Evolutionary conservation across 1,139 yeast genomes (phyloP).

Genomic region (Pneumocystis carinii): DNA sequence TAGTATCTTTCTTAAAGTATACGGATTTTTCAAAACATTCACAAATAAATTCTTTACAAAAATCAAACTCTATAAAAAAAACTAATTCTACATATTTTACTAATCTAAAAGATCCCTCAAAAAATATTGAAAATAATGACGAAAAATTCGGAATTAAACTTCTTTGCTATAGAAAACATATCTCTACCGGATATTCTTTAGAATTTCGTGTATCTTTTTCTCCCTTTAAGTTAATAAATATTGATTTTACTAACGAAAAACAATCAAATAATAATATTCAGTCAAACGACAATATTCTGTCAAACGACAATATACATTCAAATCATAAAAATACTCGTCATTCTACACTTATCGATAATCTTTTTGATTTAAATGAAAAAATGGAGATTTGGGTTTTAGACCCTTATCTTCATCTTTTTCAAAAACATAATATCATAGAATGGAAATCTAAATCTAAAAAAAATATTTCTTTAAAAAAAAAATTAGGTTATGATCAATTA

Average conservation of each 20-base stretch:
- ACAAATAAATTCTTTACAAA: neutral
- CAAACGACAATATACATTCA: no score
- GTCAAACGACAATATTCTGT: neutral
- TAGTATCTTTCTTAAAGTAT: neutral
- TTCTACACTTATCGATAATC: neutral
- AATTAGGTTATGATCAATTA: neutral
- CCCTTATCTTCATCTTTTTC: neutral
- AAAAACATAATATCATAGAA: neutral
- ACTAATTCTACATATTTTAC: neutral
- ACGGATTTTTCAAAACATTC: neutral
- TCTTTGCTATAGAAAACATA: neutral
- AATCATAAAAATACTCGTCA: no score
- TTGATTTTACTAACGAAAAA: neutral
- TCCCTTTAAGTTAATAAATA: neutral
- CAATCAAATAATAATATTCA: no score
- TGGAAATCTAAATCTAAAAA: neutral
- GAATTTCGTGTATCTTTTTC: slow-evolving; percentile 3
- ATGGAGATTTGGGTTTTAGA: neutral
- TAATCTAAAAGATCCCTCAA: neutral
- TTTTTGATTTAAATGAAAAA: neutral
- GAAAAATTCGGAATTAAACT: neutral
- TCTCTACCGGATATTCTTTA: neutral
- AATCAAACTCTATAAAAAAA: neutral
- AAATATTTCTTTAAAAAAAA: neutral
- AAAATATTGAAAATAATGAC: neutral